Conservation (phyloP, 2,329 filamentous ascomycete genomes). For the Alternaria arbusti region DNA sequence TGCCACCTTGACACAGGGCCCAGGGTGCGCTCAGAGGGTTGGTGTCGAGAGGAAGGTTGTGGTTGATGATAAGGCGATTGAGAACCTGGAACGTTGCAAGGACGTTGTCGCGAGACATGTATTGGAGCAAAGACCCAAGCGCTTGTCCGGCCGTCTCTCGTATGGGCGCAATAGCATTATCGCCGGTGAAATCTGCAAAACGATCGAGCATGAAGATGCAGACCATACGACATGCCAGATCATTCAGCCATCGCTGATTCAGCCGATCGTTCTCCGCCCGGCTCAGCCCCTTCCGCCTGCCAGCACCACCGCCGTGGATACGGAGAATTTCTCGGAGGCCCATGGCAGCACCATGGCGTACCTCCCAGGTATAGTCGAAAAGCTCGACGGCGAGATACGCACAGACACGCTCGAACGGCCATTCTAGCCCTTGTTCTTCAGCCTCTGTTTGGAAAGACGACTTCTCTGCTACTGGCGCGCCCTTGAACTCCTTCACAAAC, state of each 20-base stretch:
- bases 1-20: conserved; percentile 96
- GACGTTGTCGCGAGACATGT: conserved; percentile 80
- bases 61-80: conserved; percentile 90
- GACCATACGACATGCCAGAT: conserved; percentile 91
- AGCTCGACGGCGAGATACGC: conserved; percentile 93
- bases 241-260: conserved; percentile 89
- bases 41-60: conserved; percentile 62
- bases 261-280: conserved; percentile 76
- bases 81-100: conserved; percentile 84
- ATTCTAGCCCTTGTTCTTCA: conserved; percentile 79
- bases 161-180: conserved; percentile 95
- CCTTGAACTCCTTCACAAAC: conserved; percentile 95
- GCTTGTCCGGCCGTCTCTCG: conserved; percentile 95
- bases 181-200: conserved; percentile 96
- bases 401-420: conserved; percentile 93
- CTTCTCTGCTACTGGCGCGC: conserved; percentile 78
- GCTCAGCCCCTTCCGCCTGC: conserved; percentile 73
- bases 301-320: conserved; percentile 89
- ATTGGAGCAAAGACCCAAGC: conserved; percentile 84
- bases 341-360: conserved; percentile 94
- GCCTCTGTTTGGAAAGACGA: conserved; percentile 82
- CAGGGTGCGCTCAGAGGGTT: conserved; percentile 72
- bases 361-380: conserved; percentile 94
- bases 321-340: conserved; percentile 88
- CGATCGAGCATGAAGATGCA: conserved; percentile 97